Percentiles rank a stretch among this genome's conserved stretches.
These are phyloP conservation scores for Monosporozyma aquatica DNA, from an alignment of 805 yeast species.

Conservation along the genomic window DNA sequence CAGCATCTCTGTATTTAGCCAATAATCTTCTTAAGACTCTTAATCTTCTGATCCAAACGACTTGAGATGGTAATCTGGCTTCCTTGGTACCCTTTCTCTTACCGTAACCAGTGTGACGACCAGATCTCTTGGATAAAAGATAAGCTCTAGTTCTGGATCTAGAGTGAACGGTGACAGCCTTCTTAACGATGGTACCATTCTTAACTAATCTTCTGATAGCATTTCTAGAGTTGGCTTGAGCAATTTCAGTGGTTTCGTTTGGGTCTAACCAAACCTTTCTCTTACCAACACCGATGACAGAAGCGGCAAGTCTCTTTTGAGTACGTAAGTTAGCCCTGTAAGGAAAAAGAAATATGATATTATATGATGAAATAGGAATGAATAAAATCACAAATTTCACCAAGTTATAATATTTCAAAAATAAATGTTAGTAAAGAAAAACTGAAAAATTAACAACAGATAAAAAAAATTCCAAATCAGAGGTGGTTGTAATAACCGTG, in stretches of 20 bases:
- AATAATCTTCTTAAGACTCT: constrained; percentile 97
- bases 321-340: constrained; percentile 88
- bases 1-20: constrained; percentile 98
- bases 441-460: too few species aligned
- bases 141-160: constrained; percentile 96
- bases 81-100: constrained; percentile 99
- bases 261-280: constrained; percentile 99
- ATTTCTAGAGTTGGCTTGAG: constrained; percentile 96
- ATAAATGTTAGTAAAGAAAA: too few species aligned
- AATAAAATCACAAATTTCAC: background rate
- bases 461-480: too few species aligned
- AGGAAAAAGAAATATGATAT: background rate
- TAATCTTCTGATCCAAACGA: constrained; percentile 99
- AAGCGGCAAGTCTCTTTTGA: constrained; percentile 99
- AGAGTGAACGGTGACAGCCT: constrained; percentile 95
- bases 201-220: constrained; percentile 96
- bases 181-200: constrained; percentile 96
- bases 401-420: too few species aligned
- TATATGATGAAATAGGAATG: background rate
- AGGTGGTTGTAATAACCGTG: too few species aligned
- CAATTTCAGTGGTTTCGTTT: constrained; percentile 88
- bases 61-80: constrained; percentile 98
- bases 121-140: constrained; percentile 92
- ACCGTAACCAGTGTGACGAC: constrained; percentile 99
- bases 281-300: constrained; percentile 98